phyloP scores from a whole-genome alignment of 192 early-diverging fungal genomes.

The Pilaira anomala region DNA sequence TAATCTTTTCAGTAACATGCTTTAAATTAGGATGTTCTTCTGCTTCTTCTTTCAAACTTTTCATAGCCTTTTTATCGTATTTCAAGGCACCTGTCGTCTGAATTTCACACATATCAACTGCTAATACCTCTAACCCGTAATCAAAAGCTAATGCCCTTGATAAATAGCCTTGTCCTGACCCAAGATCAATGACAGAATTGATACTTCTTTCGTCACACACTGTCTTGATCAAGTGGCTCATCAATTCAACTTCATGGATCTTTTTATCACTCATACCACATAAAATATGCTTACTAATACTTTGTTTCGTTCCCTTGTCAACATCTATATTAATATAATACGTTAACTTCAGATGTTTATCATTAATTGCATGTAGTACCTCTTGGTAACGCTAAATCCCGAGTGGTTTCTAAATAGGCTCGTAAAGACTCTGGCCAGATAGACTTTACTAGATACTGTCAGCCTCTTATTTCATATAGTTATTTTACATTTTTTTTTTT shows the following conservation, averaged over 20 bases:
- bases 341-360: not conserved
- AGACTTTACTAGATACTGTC: not conserved
- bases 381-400: slow-evolving; percentile 32
- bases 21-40: slow-evolving; percentile 28
- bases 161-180: slow-evolving; percentile 76
- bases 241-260: slow-evolving; percentile 60
- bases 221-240: slow-evolving; percentile 55
- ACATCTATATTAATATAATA: not conserved
- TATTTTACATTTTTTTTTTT: not conserved
- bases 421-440: slow-evolving; percentile 45
- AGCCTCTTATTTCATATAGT: no score
- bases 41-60: slow-evolving; percentile 39
- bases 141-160: slow-evolving; percentile 63
- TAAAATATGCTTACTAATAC: slow-evolving; percentile 51
- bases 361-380: slow-evolving; percentile 27
- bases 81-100: slow-evolving; percentile 70
- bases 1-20: slow-evolving; percentile 46
- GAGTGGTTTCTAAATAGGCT: slow-evolving; percentile 33
- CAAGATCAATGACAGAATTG: slow-evolving; percentile 63
- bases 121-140: slow-evolving; percentile 61
- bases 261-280: slow-evolving; percentile 74
- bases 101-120: slow-evolving; percentile 62
- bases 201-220: slow-evolving; percentile 44
- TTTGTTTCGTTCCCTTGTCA: not conserved
- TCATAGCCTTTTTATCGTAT: slow-evolving; percentile 50